Conservation (phyloP, 140 eudicot genomes). For the Bidens hawaiensis region DNA sequence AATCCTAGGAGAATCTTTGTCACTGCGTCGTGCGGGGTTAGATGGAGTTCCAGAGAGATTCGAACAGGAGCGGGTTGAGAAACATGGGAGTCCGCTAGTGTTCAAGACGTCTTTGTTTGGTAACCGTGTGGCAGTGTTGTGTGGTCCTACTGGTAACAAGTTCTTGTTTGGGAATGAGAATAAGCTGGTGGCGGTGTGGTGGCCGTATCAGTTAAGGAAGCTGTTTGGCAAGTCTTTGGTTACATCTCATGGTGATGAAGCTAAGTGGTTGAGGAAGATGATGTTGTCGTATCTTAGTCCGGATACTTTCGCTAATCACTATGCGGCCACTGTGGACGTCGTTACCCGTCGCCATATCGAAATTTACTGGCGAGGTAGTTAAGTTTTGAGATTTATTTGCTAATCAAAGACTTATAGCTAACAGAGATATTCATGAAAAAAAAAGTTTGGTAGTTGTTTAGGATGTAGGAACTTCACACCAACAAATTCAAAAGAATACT, state of each 20-base stretch:
- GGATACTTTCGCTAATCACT: slow-evolving; percentile 7
- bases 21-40: slow-evolving; percentile 26
- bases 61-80: slow-evolving; percentile 30
- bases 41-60: slow-evolving; percentile 42
- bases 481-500: too few relatives aligned
- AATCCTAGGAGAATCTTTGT: slow-evolving; percentile 37
- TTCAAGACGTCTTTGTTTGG: slow-evolving; percentile 50
- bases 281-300: slow-evolving; percentile 18
- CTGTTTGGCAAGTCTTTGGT: too few relatives aligned
- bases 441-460: too few relatives aligned
- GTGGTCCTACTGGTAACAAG: too few relatives aligned
- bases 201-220: slow-evolving; percentile 28
- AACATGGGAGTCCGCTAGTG: slow-evolving; percentile 28
- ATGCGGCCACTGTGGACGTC: slow-evolving; percentile 51
- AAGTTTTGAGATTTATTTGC: too few relatives aligned
- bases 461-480: too few relatives aligned
- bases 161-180: slow-evolving; percentile 51
- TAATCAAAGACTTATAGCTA: too few relatives aligned
- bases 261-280: too few relatives aligned
- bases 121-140: slow-evolving; percentile 38
- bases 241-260: too few relatives aligned
- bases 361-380: too few relatives aligned
- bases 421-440: too few relatives aligned
- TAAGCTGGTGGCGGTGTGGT: slow-evolving; percentile 30
- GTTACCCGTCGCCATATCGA: too few relatives aligned